Evolutionary conservation across 352 stramenopile species (phyloP), one percentile per base, ranked within the genome.

Genomic region (Phytophthora brassicae): DNA sequence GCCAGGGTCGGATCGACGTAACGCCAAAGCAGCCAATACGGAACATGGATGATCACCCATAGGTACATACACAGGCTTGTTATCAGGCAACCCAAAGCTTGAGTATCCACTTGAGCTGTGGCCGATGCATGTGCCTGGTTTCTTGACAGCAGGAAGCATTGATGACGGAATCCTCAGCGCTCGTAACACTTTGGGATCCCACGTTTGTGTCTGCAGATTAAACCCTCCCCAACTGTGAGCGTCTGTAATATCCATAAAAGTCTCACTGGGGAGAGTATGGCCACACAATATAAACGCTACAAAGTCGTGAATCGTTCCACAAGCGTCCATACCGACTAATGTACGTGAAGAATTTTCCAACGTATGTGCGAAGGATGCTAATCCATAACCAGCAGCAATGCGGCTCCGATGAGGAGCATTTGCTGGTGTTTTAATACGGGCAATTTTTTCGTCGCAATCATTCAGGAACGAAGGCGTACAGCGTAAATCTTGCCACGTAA

Each of bases 31-130:
- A 0, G 82, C 79, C 31, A 87, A 24, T 4, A 94, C 80, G 3
- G 86, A 90, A 33, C 81, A 91, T 1, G 83, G 86, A 23, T 94
- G 86, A 54, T 94, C 86, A 8, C 86, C 86, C 68, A 92, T 92
- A 4, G 83, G 80, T 0, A 91, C 72, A 49, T 64, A 79, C 50
- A 94, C 81, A 3, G 53, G 56, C 6, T 65, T 66, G 0, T 60
- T 60, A 1, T 41, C 13, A 1, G 81, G 78, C 12, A 94, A 26
- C 0, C 59, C 57, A 36, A 79, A 77, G 13, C 84, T 65, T 9
- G 36, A 8, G 24, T 31, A 14, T 11, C 59, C 49, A 9, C 41
- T 11, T 24, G 45, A 66, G 33, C 51, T 74, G 4, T 71, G 55
- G 8, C 86, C 83, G 19, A 92, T 58, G 24, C 85, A 60, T 5